Evolutionary conservation across 2,329 filamentous ascomycete genomes (phyloP), one percentile per base, ranked within the genome.

Genomic region (Neopestalotiopsis rosae): DNA sequence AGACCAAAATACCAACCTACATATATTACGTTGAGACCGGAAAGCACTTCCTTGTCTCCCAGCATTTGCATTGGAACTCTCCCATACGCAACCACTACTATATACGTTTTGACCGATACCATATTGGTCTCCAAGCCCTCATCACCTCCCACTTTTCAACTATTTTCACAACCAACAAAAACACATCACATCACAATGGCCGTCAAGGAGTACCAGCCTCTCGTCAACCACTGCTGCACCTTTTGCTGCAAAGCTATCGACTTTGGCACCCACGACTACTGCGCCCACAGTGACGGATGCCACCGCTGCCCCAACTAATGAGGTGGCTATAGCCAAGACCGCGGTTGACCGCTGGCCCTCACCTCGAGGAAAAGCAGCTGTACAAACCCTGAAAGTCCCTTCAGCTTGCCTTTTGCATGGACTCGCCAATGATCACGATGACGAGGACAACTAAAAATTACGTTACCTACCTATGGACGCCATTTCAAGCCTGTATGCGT

Each of bases 191-290:
- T 73, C 76, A 79, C 70, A 71, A 86, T 86, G 84, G 79, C 79
- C 74, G 75, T 81, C 78, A 79, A 81, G 73, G 82, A 83, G 67
- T 76, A 78, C 71, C 76, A 82, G 70, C 80, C 81, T 68, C 83
- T 85, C 68, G 81, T 86, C 79, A 81, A 84, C 78, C 74, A 81
- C 72, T 87, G 85, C 83, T 87, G 85, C 80, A 81, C 81, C 32
- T 85, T 82, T 72, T 87, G 85, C 78, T 87, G 85, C 80, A 84
- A 83, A 73, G 82, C 82, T 42, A 80, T 82, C 67, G 83, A 86
- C 74, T 83, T 83, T 67, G 84, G 84, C 70, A 82, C 83, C 62
- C 85, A 87, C 74, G 85, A 87, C 72, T 84, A 82, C 74, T 87
- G 85, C 76, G 77, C 67, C 76, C 74, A 71, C 76, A 76, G 61